Evolutionary conservation across 2,329 filamentous ascomycete genomes (phyloP), one percentile per base, ranked within the genome.

Genomic region (Aureobasidium zeae): DNA sequence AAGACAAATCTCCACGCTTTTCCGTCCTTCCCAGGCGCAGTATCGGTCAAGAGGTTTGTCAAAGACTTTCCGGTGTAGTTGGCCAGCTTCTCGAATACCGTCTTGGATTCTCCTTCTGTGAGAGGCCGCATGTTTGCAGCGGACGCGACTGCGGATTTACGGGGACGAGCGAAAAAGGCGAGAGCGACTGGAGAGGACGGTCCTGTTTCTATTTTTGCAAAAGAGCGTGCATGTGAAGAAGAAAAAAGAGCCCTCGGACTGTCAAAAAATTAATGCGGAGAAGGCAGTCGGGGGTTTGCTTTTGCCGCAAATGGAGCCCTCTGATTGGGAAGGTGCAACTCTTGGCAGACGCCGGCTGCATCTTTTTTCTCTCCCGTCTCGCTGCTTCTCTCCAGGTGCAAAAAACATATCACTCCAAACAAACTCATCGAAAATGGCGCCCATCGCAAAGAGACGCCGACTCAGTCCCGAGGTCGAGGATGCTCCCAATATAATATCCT

Each of bases 21-120:
- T 21, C 74, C 72, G 49, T 79, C 75, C 55, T 74, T 72, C 33
- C 32, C 45, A 30, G 74, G 76, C 50, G 57, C 61, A 51, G 57
- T 66, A 51, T 60, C 54, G 48, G 60, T 62, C 52, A 71, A 66
- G 53, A 95, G 76, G 64, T 86, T 80, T 64, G 87, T 89, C 54
- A 95, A 75, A 13, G 84, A 88, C 56, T 76, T 77, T 53, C 88
- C 87, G 17, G 85, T 91, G 71, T 96, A 98, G 64, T 87, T 85
- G 47, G 91, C 91, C 29, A 98, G 78, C 71, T 96, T 94, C 55
- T 81, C 77, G 65, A 95, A 93, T 56, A 95, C 78, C 1, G 83
- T 84, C 62, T 80, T 78, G 47, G 81, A 84, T 67, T 87, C 83
- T 58, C 71, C 65, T 63, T 86, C 86, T 45, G 86, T 91, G 53